Base-by-base conservation (phyloP, 495 filamentous ascomycete genomes). In the Lophiotrema nucula region DNA sequence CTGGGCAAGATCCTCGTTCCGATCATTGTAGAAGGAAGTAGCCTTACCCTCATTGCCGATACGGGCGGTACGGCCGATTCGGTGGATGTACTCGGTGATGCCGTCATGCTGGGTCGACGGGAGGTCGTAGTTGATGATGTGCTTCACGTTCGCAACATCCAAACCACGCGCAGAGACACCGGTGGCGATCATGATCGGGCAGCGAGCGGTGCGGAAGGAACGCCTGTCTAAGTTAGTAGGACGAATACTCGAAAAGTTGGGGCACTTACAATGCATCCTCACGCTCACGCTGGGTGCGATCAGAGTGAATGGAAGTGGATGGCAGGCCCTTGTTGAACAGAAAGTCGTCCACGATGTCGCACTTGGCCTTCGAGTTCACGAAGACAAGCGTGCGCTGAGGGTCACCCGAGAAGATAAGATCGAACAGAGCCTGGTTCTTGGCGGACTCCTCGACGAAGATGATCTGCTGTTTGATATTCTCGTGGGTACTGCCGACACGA, bases 51-150 rank as follows among this genome's bases (percentile, higher is more conserved):
- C 78, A 46, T 96, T 88, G 4, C 93, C 93, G 68, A 97, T 97
- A 47, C 93, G 89, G 43, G 88, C 93, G 60, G 93, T 98, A 53
- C 93, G 91, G 45, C 93, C 92, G 70, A 97, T 98, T 33, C 93
- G 88, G 65, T 98, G 93, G 52, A 88, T 81, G 65, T 98, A 97
- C 65, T 97, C 93, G 47, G 88, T 81, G 42, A 97, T 97, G 3
- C 92, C 93, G n/a, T 90, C 91, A 61, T 89, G 76, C 1, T 76
- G 67, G 3, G 70, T 62, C 19, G 73, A 77, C 0, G 92, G 93
- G 2, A 97, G 77, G 45, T 96, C 90, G 62, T 83, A 97, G 72
- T 98, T 97, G 77, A 98, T 85, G 54, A 98, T 86, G 62, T 96
- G 89, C 79, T 86, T 83, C 3, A 96, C 83, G 52, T 92, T 88